Conservation (phyloP, 2,329 filamentous ascomycete species). For the Parascedosporium putredinis region DNA sequence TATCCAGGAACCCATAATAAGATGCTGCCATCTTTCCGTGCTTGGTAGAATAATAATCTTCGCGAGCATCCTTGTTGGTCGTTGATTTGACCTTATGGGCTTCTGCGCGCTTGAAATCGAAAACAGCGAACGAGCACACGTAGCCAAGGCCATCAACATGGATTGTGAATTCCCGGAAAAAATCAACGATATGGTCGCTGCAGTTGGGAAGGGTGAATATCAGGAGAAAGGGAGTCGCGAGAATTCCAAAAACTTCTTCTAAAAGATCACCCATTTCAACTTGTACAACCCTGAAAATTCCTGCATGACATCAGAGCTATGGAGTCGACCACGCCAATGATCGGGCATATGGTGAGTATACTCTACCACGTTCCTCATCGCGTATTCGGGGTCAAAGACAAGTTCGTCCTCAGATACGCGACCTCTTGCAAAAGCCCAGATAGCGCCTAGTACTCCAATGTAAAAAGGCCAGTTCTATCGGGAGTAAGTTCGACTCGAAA, state of each 20-base stretch:
- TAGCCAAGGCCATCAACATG: slow-evolving; percentile 94
- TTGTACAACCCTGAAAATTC: slow-evolving; percentile 90
- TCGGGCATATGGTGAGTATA: slow-evolving; percentile 87
- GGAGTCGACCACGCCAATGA: slow-evolving; percentile 81
- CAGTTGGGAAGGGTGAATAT: slow-evolving; percentile 78
- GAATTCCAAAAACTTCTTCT: slow-evolving; percentile 84
- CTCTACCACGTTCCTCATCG: slow-evolving; percentile 77
- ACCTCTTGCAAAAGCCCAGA: slow-evolving; percentile 76
- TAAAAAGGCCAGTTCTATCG: slow-evolving; percentile 89
- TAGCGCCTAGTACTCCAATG: slow-evolving; percentile 67
- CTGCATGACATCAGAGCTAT: slow-evolving; percentile 83
- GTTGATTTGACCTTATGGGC: slow-evolving; percentile 29
- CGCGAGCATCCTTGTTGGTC: slow-evolving; percentile 54
- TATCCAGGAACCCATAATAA: slow-evolving; percentile 88
- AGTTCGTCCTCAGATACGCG: slow-evolving; percentile 78
- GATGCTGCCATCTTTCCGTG: slow-evolving; percentile 98
- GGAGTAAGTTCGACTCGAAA: slow-evolving; percentile 88
- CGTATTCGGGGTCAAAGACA: slow-evolving; percentile 86
- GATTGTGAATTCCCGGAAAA: slow-evolving; percentile 95
- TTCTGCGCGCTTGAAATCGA: slow-evolving; percentile 83
- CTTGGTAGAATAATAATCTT: slow-evolving; percentile 90
- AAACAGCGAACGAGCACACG: slow-evolving; percentile 94
- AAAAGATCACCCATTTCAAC: slow-evolving; percentile 85
- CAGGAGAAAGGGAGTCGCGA: slow-evolving; percentile 82
- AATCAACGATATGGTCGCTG: slow-evolving; percentile 89